Evolutionary conservation across 306 rosid genomes (phyloP).

Genomic region (Citrullus colocynthis): DNA sequence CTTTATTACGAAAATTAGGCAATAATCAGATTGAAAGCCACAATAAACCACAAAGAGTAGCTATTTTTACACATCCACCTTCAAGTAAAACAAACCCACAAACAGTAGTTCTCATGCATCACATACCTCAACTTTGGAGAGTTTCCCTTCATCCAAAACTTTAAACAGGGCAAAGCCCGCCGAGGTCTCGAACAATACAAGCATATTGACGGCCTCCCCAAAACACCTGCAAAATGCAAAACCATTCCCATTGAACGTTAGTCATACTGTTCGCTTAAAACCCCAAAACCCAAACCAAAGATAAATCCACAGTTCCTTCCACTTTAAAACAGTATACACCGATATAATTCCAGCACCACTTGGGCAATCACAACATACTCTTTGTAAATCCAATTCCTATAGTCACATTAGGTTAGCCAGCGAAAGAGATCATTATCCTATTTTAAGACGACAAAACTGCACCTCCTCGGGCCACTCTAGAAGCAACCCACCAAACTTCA

Average conservation of each 20-base stretch:
- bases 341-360: neutral
- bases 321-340: neutral
- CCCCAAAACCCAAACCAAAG: neutral
- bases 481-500: neutral
- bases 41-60: neutral
- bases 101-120: neutral
- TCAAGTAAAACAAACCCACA: neutral
- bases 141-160: constrained; percentile 72
- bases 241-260: neutral
- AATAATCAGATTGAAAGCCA: neutral
- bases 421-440: neutral
- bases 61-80: neutral
- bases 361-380: neutral
- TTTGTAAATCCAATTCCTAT: neutral
- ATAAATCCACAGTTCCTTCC: neutral
- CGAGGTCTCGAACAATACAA: constrained; percentile 57
- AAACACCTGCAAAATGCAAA: constrained; percentile 19
- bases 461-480: neutral
- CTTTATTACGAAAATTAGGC: neutral
- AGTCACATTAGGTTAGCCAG: neutral
- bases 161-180: constrained; percentile 78
- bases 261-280: neutral
- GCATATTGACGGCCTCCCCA: constrained; percentile 33
- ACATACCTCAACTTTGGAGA: constrained; percentile 60
- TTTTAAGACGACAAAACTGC: neutral